These are phyloP conservation scores for Aspergillus sp. DNA, from an alignment of 2,329 filamentous ascomycete genomes.

Conservation along the genomic window DNA sequence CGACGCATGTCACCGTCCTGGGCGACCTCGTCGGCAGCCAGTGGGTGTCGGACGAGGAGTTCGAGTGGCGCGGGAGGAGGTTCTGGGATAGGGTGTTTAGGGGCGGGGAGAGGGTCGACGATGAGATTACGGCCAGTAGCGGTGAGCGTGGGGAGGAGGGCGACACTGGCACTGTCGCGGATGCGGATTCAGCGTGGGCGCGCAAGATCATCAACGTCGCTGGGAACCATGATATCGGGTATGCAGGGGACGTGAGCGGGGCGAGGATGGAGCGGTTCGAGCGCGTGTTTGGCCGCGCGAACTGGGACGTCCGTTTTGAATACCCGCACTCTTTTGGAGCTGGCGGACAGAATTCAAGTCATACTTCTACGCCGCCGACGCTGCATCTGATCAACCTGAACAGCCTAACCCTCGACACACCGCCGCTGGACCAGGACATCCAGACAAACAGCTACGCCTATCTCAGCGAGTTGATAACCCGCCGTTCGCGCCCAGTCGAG, in stretches of 20 bases:
- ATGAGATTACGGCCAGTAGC: constrained; percentile 29
- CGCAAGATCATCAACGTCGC: constrained; percentile 75
- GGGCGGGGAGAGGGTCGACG: constrained; percentile 54
- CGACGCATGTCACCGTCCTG: constrained; percentile 79
- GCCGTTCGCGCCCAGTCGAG: constrained; percentile 51
- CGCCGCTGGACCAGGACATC: constrained; percentile 56
- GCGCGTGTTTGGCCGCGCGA: constrained; percentile 70
- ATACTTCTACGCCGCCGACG: constrained; percentile 40
- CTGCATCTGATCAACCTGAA: constrained; percentile 81
- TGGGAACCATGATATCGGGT: constrained; percentile 94
- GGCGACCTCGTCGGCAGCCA: constrained; percentile 91
- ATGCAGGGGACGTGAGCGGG: constrained; percentile 80
- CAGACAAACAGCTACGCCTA: constrained; percentile 72
- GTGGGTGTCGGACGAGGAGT: constrained; percentile 84
- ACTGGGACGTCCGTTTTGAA: constrained; percentile 77
- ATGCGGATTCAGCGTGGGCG: constrained; percentile 52
- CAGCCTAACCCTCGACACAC: constrained; percentile 85
- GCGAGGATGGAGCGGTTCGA: constrained; percentile 73
- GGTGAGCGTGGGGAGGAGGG: constrained; percentile 32
- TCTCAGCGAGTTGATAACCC: constrained; percentile 48
- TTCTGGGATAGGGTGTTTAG: constrained; percentile 76
- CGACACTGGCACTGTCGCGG: constrained; percentile 4
- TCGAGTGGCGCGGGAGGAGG: constrained; percentile 58
- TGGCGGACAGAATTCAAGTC: neutral
- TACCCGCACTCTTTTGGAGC: constrained; percentile 1